These are phyloP conservation scores for Chloris gayana DNA, from an alignment of 176 grass and related monocot species.

Conservation along the genomic window DNA sequence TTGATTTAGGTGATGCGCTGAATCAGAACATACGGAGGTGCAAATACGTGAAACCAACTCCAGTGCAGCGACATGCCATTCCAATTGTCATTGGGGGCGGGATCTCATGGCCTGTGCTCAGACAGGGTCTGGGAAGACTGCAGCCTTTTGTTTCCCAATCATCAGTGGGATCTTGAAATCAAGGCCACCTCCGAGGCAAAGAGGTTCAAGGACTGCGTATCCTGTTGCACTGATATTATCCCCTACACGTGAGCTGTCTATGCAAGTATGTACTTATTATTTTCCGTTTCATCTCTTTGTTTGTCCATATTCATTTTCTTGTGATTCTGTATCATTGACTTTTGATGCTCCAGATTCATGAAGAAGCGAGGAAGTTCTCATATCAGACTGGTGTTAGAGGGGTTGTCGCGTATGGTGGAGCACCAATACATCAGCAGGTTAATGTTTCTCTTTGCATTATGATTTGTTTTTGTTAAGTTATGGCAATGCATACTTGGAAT, in stretches of 20 bases:
- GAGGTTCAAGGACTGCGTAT: background rate
- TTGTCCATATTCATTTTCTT: conserved; percentile 14
- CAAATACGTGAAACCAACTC: background rate
- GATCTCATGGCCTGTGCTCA: background rate
- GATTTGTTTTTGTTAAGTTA: too few relatives aligned
- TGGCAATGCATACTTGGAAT: too few relatives aligned
- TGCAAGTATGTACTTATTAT: background rate
- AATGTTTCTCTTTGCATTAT: too few relatives aligned
- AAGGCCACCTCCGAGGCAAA: background rate
- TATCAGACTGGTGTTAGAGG: background rate
- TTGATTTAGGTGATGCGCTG: background rate
- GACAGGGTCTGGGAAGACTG: background rate
- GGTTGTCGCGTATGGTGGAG: background rate
- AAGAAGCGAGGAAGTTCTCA: background rate
- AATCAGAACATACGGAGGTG: background rate
- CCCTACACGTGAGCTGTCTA: background rate
- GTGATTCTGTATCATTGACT: conserved; percentile 20
- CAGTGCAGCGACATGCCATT: background rate
- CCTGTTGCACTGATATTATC: background rate
- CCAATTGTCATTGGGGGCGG: background rate
- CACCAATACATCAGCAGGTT: conserved; percentile 40
- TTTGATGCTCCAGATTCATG: background rate
- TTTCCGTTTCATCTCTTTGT: background rate
- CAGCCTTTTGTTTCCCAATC: background rate
- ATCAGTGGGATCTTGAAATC: background rate